phyloP scores from a whole-genome alignment of 768 basidiomycete species.

The Mycena filopes region DNA sequence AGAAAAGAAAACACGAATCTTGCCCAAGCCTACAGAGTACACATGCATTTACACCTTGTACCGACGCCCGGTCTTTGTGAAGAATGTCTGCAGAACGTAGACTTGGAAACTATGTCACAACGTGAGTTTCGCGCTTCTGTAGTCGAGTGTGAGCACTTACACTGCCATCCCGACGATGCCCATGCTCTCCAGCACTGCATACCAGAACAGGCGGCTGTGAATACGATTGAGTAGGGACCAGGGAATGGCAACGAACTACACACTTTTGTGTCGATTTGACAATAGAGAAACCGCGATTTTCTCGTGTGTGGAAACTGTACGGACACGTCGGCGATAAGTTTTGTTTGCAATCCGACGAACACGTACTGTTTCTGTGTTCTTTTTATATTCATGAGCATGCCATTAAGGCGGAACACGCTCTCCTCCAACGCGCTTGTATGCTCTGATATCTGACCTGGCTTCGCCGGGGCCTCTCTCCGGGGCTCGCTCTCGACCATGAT shows the following conservation, averaged over 20 bases:
- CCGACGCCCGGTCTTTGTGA: slow-evolving; percentile 90
- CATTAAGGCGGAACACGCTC: slow-evolving; percentile 91
- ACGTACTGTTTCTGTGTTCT: slow-evolving; percentile 94
- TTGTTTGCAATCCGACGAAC: neutral
- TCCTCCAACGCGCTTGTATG: slow-evolving; percentile 96
- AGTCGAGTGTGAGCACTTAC: slow-evolving; percentile 60
- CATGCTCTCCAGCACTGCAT: slow-evolving; percentile 82
- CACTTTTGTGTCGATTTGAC: slow-evolving; percentile 92
- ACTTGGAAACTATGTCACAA: slow-evolving; percentile 78
- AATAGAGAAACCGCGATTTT: slow-evolving; percentile 92
- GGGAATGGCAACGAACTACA: neutral
- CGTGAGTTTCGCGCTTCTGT: neutral
- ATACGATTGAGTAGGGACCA: slow-evolving; percentile 14
- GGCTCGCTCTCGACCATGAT: slow-evolving; percentile 99
- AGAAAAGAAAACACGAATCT: slow-evolving; percentile 5
- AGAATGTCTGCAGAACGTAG: slow-evolving; percentile 94
- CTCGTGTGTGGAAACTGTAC: slow-evolving; percentile 89
- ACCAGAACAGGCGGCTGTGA: slow-evolving; percentile 94
- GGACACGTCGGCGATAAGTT: slow-evolving; percentile 16
- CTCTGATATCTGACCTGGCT: slow-evolving; percentile 87
- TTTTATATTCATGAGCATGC: slow-evolving; percentile 89
- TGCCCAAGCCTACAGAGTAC: slow-evolving; percentile 13
- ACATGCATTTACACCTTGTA: slow-evolving; percentile 79
- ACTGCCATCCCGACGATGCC: slow-evolving; percentile 87
- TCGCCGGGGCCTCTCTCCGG: slow-evolving; percentile 87